Evolutionary conservation across 2,329 filamentous ascomycete genomes (phyloP), one percentile per base, ranked within the genome.

Genomic region (Penicillium freii): DNA sequence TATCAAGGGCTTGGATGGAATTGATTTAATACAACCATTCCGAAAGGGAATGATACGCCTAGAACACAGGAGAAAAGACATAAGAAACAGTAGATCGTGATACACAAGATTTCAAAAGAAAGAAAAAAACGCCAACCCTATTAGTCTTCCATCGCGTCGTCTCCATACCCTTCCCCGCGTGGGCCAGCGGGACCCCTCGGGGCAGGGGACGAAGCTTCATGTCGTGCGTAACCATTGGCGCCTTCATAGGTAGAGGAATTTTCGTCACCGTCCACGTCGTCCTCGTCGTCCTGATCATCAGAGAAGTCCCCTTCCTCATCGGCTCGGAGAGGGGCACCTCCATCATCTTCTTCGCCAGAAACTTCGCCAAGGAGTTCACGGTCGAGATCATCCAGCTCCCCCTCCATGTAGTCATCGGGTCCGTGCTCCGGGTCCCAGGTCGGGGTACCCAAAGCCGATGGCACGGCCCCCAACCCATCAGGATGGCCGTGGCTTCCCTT

Each of bases 371-470:
- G 67, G 19, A 71, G 65, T 54, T 75, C 73, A 34, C 73, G 73
- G 58, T 75, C 73, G 23, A 72, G 67, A 46, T 75, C 73, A 53
- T 75, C 73, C 13, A 76, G 65, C 42, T 75, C 73, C 9, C 67
- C 69, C 39, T 74, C 71, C 13, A 69, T 55, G 46, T 70, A 68
- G 17, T 65, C 68, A 25, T 69, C 66, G 11, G 62, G 62, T 29
- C 52, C 65, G 45, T 60, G 62, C 42, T 65, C 69, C 3, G 56
- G 57, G 29, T 68, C 66, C 52, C 64, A 67, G 33, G 58, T 64
- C 10, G 68, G 66, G 17, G 69, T 68, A 5, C 66, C 70, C 27
- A 64, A 47, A 13, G 56, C 56, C 8, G 61, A 54, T 9, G 63
- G 51, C 27, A 50, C 56, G 31, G 54, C 60, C 5, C 51, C 64